Conservation (phyloP, 1,284 basidiomycete species). For the Cryptococcus deneoformans region DNA sequence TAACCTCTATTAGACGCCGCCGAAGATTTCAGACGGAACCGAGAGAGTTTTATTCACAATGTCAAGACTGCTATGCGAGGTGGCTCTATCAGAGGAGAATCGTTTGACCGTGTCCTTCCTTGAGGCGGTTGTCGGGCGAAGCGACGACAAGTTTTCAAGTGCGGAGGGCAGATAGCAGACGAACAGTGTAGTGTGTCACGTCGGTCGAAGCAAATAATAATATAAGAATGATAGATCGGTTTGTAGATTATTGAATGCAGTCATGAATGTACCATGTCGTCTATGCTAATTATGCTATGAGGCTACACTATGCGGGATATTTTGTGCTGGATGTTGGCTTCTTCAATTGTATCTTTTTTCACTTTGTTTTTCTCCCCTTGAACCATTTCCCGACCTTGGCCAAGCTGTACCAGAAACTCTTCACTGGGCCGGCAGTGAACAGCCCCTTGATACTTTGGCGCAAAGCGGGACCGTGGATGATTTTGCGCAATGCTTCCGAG, state of each 20-base stretch:
- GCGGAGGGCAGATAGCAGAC: too few relatives aligned
- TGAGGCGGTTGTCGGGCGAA: not conserved
- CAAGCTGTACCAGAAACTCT: slow-evolving; percentile 70
- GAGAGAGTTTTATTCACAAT: slow-evolving; percentile 74
- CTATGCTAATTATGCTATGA: too few relatives aligned
- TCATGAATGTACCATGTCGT: too few relatives aligned
- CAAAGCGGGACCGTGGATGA: slow-evolving; percentile 78
- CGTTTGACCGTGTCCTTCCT: slow-evolving; percentile 68
- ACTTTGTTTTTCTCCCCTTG: slow-evolving; percentile 38
- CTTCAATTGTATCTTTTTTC: not conserved
- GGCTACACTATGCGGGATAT: too few relatives aligned
- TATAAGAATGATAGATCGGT: too few relatives aligned
- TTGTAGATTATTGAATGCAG: too few relatives aligned
- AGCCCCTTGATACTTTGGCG: slow-evolving; percentile 83
- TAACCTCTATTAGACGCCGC: slow-evolving; percentile 71
- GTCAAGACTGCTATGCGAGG: slow-evolving; percentile 83
- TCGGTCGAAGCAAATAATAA: too few relatives aligned
- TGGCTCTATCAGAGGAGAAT: slow-evolving; percentile 65
- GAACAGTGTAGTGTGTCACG: too few relatives aligned
- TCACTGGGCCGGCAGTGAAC: slow-evolving; percentile 73
- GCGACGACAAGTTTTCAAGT: too few relatives aligned
- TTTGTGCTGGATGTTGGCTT: too few relatives aligned
- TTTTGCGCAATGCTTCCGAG: slow-evolving; percentile 64
- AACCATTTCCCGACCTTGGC: slow-evolving; percentile 85
- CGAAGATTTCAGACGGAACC: slow-evolving; percentile 79